phyloP scores from a whole-genome alignment of 345 rosid genomes.

The Passiflora organensis region DNA sequence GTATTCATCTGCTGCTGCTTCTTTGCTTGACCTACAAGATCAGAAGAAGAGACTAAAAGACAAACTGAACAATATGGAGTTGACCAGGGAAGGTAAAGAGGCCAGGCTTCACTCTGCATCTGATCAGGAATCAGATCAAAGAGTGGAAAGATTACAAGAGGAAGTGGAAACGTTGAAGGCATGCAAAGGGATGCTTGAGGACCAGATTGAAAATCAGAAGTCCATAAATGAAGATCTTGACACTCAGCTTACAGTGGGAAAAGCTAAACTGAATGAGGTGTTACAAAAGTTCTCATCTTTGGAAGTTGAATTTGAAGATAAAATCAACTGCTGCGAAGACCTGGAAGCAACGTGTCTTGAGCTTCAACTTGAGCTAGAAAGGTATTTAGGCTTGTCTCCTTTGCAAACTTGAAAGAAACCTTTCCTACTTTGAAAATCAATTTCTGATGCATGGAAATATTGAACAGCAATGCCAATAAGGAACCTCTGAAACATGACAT shows the following conservation, averaged over 20 bases:
- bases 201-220: conserved; percentile 68
- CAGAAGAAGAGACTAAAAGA: conserved; percentile 37
- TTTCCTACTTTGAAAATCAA: background rate
- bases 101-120: conserved; percentile 37
- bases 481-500: conserved; percentile 32
- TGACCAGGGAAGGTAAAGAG: conserved; percentile 27
- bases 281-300: conserved; percentile 66
- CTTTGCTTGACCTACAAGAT: conserved; percentile 25
- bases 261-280: conserved; percentile 58
- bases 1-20: conserved; percentile 16
- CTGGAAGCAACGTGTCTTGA: conserved; percentile 82
- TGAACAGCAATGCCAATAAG: conserved; percentile 50
- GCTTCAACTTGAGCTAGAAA: conserved; percentile 88
- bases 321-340: conserved; percentile 72
- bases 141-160: conserved; percentile 35
- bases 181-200: conserved; percentile 47
- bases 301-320: conserved; percentile 84
- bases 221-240: conserved; percentile 76
- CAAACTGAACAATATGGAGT: conserved; percentile 35
- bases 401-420: background rate
- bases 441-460: conserved; percentile 15
- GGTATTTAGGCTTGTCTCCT: conserved; percentile 34
- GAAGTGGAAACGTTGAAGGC: conserved; percentile 50
- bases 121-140: conserved; percentile 42
- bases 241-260: conserved; percentile 64